These are phyloP conservation scores for Apiotrichum akiyoshidainum DNA, from an alignment of 1,284 basidiomycete species.

Conservation along the genomic window DNA sequence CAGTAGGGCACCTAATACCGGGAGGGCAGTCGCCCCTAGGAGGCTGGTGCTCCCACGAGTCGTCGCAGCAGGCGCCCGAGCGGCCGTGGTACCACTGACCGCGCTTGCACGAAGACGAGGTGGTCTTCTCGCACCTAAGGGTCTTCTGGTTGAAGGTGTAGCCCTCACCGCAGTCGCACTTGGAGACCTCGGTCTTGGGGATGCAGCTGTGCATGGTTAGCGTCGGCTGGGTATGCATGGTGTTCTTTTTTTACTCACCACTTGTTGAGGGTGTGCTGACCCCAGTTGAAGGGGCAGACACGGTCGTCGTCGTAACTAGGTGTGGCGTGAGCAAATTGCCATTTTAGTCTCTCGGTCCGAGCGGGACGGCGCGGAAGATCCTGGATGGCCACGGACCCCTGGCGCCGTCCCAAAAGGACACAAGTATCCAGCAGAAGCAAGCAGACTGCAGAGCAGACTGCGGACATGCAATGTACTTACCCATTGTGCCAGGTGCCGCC, in stretches of 20 bases:
- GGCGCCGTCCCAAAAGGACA: no score
- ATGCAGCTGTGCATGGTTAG: neutral
- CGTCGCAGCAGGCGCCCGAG: constrained; percentile 32
- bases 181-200: constrained; percentile 2
- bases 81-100: constrained; percentile 31
- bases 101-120: neutral
- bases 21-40: constrained; percentile 33
- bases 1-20: constrained; percentile 37
- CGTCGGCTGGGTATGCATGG: no score
- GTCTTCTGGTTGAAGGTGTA: constrained; percentile 33
- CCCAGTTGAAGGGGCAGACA: constrained; percentile 1
- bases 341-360: neutral
- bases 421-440: no score
- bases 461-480: neutral
- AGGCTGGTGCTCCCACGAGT: constrained; percentile 24
- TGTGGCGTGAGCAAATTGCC: neutral
- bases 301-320: neutral
- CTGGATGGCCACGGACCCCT: no score
- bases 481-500: neutral
- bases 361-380: neutral
- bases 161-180: constrained; percentile 44
- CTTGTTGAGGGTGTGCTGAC: neutral
- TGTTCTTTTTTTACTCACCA: neutral
- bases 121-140: constrained; percentile 31
- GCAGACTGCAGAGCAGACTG: neutral